Evolutionary conservation across 805 yeast species (phyloP).

Genomic region (Monosporozyma yasuniensis): DNA sequence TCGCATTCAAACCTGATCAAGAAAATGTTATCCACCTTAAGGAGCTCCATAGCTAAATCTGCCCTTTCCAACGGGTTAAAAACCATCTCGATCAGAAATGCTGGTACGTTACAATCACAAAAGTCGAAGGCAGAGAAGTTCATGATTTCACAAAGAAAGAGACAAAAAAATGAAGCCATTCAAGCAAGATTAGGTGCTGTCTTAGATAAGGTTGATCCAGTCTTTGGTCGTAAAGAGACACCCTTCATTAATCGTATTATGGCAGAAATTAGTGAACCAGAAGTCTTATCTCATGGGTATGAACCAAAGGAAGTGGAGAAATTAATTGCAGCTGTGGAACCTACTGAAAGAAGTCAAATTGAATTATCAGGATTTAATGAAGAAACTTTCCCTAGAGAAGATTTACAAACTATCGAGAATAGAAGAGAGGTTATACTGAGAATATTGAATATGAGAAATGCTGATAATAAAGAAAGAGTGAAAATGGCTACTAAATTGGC

Average conservation of each 20-base stretch:
- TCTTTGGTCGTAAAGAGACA: constrained; percentile 59
- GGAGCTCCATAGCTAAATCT: background rate
- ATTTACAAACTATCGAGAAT: constrained; percentile 37
- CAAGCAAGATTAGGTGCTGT: constrained; percentile 23
- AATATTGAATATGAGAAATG: constrained; percentile 65
- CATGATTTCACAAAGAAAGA: constrained; percentile 28
- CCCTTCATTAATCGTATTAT: constrained; percentile 61
- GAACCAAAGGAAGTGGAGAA: constrained; percentile 61
- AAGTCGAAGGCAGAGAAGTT: constrained; percentile 24
- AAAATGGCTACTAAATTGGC: constrained; percentile 58
- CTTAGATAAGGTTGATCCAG: constrained; percentile 62
- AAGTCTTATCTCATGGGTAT: constrained; percentile 52
- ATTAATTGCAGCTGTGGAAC: constrained; percentile 49
- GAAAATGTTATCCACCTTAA: background rate
- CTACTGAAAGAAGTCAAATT: constrained; percentile 22
- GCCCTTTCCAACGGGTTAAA: background rate
- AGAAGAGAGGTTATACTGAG: constrained; percentile 64
- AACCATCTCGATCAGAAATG: background rate
- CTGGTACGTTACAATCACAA: background rate
- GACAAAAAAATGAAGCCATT: constrained; percentile 30
- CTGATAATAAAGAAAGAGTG: constrained; percentile 48
- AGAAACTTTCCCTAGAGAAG: constrained; percentile 15
- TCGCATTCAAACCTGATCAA: too few species aligned
- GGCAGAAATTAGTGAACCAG: constrained; percentile 58
- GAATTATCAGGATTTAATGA: constrained; percentile 21